Evolutionary conservation across 163 green algal species (phyloP).

Genomic region (Scenedesmus sp.): DNA sequence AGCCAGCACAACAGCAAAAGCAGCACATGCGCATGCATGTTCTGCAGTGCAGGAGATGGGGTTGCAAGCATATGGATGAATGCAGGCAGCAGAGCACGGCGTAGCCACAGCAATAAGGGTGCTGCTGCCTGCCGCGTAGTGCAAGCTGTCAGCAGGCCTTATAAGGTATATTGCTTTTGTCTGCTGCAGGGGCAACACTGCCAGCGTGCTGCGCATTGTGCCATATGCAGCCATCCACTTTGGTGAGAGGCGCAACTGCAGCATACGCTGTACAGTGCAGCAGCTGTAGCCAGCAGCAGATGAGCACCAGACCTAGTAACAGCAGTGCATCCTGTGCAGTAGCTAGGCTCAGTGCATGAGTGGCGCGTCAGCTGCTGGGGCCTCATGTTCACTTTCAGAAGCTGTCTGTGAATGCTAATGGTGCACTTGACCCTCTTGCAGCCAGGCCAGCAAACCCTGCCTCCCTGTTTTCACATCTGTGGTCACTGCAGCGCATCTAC

Average conservation of each 20-base stretch:
- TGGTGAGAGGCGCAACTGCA: conserved; percentile 48
- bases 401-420: too few species aligned
- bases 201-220: conserved; percentile 89
- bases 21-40: not conserved
- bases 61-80: not conserved
- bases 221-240: conserved; percentile 92
- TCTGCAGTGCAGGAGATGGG: not conserved
- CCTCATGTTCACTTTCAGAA: too few species aligned
- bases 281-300: not conserved
- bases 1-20: not conserved
- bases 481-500: too few species aligned
- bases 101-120: not conserved
- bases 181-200: conserved; percentile 84
- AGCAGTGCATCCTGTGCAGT: not conserved
- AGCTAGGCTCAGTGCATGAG: too few species aligned
- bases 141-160: not conserved
- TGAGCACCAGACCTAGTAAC: too few species aligned
- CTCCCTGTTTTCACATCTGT: too few species aligned
- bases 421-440: too few species aligned
- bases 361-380: not conserved
- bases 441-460: too few species aligned
- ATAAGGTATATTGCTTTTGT: not conserved
- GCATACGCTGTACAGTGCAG: not conserved
- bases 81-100: not conserved
- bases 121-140: not conserved